phyloP scores from a whole-genome alignment of 2,329 filamentous ascomycete species.

The Ophiostoma montium region DNA sequence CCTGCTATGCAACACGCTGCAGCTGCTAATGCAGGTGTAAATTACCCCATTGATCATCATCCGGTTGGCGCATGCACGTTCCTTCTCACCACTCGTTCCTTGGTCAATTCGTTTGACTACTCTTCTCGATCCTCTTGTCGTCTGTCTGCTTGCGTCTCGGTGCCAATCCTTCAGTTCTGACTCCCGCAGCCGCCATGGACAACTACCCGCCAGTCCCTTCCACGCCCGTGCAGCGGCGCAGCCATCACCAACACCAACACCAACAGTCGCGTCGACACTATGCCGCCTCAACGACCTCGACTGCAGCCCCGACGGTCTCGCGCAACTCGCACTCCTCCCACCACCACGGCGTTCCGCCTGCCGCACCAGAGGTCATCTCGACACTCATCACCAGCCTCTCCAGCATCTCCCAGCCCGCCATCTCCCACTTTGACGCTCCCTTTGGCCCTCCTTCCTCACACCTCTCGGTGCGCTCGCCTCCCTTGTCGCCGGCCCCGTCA shows the following conservation, averaged over 20 bases:
- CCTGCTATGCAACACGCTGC: background rate
- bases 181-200: constrained; percentile 11
- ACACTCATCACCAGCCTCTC: constrained; percentile 56
- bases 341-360: constrained; percentile 8
- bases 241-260: constrained; percentile 10
- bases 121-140: no score
- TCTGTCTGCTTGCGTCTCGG: background rate
- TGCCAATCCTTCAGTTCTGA: background rate
- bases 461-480: constrained; percentile 17
- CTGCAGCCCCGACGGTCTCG: background rate
- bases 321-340: constrained; percentile 11
- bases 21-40: constrained; percentile 7
- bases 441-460: constrained; percentile 23
- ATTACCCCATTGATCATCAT: constrained; percentile 6
- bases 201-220: constrained; percentile 7
- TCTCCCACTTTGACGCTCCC: constrained; percentile 52
- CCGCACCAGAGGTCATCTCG: constrained; percentile 51
- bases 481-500: constrained; percentile 24
- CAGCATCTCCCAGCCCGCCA: constrained; percentile 53
- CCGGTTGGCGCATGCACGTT: constrained; percentile 2
- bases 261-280: constrained; percentile 14
- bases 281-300: background rate
- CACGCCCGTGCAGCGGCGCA: constrained; percentile 18
- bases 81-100: background rate
- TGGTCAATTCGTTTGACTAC: background rate